Conservation (phyloP, 495 filamentous ascomycete species). For the Aspergillus egyptiacus region DNA sequence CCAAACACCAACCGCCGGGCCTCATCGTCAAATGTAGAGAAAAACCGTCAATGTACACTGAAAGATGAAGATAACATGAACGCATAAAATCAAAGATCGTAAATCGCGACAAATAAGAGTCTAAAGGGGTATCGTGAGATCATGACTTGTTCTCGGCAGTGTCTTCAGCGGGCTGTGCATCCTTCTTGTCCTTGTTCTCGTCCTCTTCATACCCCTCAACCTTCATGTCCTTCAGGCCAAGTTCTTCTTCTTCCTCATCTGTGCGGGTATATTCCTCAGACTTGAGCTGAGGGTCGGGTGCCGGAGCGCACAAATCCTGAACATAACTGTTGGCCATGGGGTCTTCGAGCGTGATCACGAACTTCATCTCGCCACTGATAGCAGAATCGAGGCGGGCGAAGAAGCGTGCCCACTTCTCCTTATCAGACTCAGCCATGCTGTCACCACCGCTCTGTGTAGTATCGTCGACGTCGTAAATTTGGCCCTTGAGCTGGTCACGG, state of each 20-base stretch:
- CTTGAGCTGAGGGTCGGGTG: slow-evolving; percentile 72
- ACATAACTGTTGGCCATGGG: slow-evolving; percentile 89
- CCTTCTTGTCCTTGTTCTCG: slow-evolving; percentile 18
- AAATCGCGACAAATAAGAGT: slow-evolving; percentile 7
- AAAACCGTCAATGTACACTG: too few species aligned
- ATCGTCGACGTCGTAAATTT: slow-evolving; percentile 72
- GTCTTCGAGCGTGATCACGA: slow-evolving; percentile 81
- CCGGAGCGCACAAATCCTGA: slow-evolving; percentile 70
- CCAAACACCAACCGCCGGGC: neutral
- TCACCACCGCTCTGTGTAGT: slow-evolving; percentile 59
- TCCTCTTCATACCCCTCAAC: slow-evolving; percentile 73
- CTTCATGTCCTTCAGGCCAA: slow-evolving; percentile 89
- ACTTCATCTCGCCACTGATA: slow-evolving; percentile 74
- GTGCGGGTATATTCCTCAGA: slow-evolving; percentile 83
- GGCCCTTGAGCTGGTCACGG: slow-evolving; percentile 74
- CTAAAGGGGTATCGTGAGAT: slow-evolving; percentile 13
- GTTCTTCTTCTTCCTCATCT: slow-evolving; percentile 82
- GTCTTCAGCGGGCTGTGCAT: slow-evolving; percentile 11
- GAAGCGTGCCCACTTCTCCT: slow-evolving; percentile 70
- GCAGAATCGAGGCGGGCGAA: slow-evolving; percentile 69
- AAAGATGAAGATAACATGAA: slow-evolving; percentile 20
- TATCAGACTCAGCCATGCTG: slow-evolving; percentile 57
- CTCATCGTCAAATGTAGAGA: neutral
- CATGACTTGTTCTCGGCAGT: slow-evolving; percentile 22
- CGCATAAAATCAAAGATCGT: slow-evolving; percentile 25